These are phyloP conservation scores for Melampsora larici-populina DNA, from an alignment of 1,284 basidiomycete species.

Conservation along the genomic window DNA sequence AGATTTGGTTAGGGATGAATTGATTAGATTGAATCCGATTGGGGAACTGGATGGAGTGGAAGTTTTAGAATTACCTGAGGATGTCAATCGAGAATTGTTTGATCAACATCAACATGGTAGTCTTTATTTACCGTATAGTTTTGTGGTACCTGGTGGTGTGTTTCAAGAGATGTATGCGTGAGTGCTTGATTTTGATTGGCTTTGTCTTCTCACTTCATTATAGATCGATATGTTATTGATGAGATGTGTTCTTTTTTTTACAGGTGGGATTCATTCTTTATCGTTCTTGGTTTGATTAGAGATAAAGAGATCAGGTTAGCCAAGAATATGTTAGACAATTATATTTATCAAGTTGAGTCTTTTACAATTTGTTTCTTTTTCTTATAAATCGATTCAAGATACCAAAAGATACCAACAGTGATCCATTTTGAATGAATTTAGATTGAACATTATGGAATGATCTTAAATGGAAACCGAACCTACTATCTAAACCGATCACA, in stretches of 20 bases:
- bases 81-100: background rate
- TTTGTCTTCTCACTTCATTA: no score
- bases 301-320: conserved; percentile 29
- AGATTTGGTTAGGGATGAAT: background rate
- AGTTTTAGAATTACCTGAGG: conserved; percentile 11
- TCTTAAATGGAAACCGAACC: conserved; percentile 34
- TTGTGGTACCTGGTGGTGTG: conserved; percentile 34
- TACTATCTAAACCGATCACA: conserved; percentile 37
- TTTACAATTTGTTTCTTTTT: background rate
- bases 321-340: conserved; percentile 37
- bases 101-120: conserved; percentile 11
- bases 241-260: no score
- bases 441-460: conserved; percentile 40
- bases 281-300: conserved; percentile 28
- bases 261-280: conserved; percentile 42
- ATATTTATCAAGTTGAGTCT: conserved; percentile 28
- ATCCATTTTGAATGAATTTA: background rate
- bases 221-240: no score
- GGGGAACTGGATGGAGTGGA: conserved; percentile 21
- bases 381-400: background rate
- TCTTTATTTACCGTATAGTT: conserved; percentile 33
- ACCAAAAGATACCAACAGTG: background rate
- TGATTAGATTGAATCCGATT: conserved; percentile 6
- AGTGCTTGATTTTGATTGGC: background rate
- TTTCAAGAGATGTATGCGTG: conserved; percentile 43